Evolutionary conservation across 2,329 filamentous ascomycete genomes (phyloP).

Genomic region (Pseudogymnoascus sp.): DNA sequence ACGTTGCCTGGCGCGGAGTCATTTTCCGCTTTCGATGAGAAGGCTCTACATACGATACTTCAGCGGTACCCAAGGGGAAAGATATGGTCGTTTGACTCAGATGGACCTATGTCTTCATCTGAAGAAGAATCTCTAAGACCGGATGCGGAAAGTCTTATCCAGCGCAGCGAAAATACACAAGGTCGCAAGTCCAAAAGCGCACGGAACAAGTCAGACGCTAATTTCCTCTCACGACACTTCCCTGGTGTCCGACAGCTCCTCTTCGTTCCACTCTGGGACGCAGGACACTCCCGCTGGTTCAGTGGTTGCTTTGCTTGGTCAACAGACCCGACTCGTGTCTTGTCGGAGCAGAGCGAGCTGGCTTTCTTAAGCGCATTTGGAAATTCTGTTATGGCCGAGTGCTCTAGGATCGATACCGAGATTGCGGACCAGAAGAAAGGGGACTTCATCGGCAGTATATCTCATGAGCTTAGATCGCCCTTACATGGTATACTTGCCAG

Average conservation of each 20-base stretch:
- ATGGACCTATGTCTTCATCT: constrained; percentile 22
- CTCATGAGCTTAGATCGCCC: constrained; percentile 23
- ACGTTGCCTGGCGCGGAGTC: constrained; percentile 16
- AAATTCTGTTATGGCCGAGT: constrained; percentile 21
- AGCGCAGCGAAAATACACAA: no score
- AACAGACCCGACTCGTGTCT: constrained; percentile 17
- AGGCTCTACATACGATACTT: constrained; percentile 20
- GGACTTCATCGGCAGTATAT: constrained; percentile 24
- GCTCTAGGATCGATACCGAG: constrained; percentile 20
- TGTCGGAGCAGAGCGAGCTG: constrained; percentile 19
- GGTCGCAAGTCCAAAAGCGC: constrained; percentile 21
- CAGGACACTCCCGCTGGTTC: constrained; percentile 20
- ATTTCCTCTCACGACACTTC: constrained; percentile 12
- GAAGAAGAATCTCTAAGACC: constrained; percentile 15
- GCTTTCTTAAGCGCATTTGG: constrained; percentile 20
- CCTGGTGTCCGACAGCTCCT: constrained; percentile 22
- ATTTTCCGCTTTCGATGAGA: constrained; percentile 24
- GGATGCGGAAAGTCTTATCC: no score
- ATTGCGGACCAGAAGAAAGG: constrained; percentile 20
- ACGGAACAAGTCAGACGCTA: constrained; percentile 9
- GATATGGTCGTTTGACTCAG: constrained; percentile 24
- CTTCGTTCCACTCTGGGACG: constrained; percentile 25
- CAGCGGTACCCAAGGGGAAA: constrained; percentile 23
- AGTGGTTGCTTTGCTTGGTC: constrained; percentile 21
- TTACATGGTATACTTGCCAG: constrained; percentile 43